Evolutionary conservation across 1,284 basidiomycete genomes (phyloP).

Genomic region (Boletellus dicymbophilus): DNA sequence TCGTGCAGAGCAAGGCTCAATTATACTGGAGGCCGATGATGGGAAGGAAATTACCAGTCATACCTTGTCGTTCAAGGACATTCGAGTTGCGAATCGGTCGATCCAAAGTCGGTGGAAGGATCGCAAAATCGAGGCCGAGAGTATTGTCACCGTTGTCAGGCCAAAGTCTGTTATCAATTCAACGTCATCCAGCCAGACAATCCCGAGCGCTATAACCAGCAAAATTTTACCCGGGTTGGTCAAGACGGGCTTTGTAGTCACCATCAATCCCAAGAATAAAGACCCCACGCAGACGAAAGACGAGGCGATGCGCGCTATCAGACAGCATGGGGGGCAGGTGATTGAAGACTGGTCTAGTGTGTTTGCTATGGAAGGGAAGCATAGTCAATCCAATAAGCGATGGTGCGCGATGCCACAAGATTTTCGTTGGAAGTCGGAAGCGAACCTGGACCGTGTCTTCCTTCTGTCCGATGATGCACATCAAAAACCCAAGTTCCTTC

Average conservation of each 20-base stretch:
- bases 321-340: conserved; percentile 57
- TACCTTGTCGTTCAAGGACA: conserved; percentile 32
- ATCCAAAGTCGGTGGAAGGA: conserved; percentile 55
- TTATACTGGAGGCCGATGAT: conserved; percentile 43
- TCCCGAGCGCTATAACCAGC: conserved; percentile 31
- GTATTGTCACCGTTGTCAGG: conserved; percentile 42
- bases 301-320: conserved; percentile 46
- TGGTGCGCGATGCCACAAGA: conserved; percentile 54
- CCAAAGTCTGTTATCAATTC: conserved; percentile 33
- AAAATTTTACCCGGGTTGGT: conserved; percentile 41
- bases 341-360: conserved; percentile 68
- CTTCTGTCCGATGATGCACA: conserved; percentile 64
- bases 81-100: conserved; percentile 51
- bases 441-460: conserved; percentile 59
- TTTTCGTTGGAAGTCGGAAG: conserved; percentile 43
- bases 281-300: conserved; percentile 36
- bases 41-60: conserved; percentile 33
- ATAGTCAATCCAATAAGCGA: conserved; percentile 43
- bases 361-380: conserved; percentile 58
- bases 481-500: conserved; percentile 77
- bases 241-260: conserved; percentile 52
- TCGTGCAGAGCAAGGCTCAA: conserved; percentile 34
- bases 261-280: conserved; percentile 39
- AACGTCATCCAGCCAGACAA: conserved; percentile 46
- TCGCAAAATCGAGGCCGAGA: conserved; percentile 42